phyloP scores from a whole-genome alignment of 768 basidiomycete genomes.

The Naganishia antarctica region DNA sequence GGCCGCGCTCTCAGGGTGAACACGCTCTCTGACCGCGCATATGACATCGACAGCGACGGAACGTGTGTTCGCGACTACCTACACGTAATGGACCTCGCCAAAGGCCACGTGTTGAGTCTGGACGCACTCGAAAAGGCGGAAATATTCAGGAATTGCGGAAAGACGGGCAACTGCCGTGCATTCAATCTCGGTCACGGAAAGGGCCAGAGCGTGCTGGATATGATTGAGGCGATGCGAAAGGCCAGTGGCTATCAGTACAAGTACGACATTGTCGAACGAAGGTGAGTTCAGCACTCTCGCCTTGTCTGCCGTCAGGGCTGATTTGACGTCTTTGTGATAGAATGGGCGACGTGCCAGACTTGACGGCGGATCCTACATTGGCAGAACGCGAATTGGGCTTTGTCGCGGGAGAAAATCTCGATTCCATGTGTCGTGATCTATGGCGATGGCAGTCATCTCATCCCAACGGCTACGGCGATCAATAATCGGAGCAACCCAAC shows the following conservation, averaged over 20 bases:
- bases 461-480: slow-evolving; percentile 61
- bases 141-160: slow-evolving; percentile 58
- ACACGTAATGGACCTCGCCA: slow-evolving; percentile 81
- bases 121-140: slow-evolving; percentile 61
- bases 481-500: not conserved
- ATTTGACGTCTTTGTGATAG: slow-evolving; percentile 49
- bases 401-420: slow-evolving; percentile 70
- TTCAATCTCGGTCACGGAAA: slow-evolving; percentile 95
- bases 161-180: slow-evolving; percentile 66
- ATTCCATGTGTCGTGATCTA: slow-evolving; percentile 90
- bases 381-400: slow-evolving; percentile 93
- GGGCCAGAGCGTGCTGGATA: slow-evolving; percentile 87
- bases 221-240: slow-evolving; percentile 88
- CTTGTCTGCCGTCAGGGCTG: slow-evolving; percentile 19
- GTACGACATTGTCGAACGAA: slow-evolving; percentile 80
- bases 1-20: too few species aligned
- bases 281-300: slow-evolving; percentile 56
- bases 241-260: slow-evolving; percentile 83
- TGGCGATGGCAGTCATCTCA: slow-evolving; percentile 99
- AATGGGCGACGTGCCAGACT: slow-evolving; percentile 89
- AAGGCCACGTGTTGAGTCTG: slow-evolving; percentile 84
- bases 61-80: slow-evolving; percentile 86
- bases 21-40: not conserved
- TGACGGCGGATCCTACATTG: slow-evolving; percentile 86
- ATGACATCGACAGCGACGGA: slow-evolving; percentile 62